Evolutionary conservation across 805 yeast genomes (phyloP), one percentile per base, ranked within the genome.

Genomic region (Jamesozyma hellenica): DNA sequence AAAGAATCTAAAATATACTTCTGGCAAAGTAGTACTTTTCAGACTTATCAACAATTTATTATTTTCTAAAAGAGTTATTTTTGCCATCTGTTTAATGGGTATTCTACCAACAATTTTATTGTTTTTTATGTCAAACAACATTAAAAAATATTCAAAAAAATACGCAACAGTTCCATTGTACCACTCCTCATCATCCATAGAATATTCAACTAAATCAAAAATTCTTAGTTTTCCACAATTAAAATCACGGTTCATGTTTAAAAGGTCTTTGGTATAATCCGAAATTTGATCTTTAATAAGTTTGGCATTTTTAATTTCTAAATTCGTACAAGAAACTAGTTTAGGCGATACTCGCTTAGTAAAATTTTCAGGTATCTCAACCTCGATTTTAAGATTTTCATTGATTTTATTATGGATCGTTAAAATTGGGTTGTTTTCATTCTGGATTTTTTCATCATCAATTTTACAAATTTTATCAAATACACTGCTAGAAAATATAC

Each of bases 171-270:
- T 47, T 11, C 44, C 39, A 14, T 38, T 36, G 28, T 66, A 70
- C 75, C 75, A 73, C 13, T 56, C 52, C 2, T 42, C 50, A 1
- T 69, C 73, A 48, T 68, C 68, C 3, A 64, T 57, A 13, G 74
- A 67, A 15, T 70, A 64, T 15, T 61, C 56, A 17, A 70, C 40
- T 4, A 29, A 25, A 44, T 73, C 77, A 51, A 72, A 71, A 38
- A 68, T 46, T 3, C 61, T 43, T 17, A 55, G 37, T 4, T 43
- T 32, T 1, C 47, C 49, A 17, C 36, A 34, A 10, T 43, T 39
- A n/a, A 34, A 34, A 4, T 34, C 42, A 27, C 12, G 14, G 4
- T 7, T 4, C 12, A 38, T 30, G 3, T 46, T 21, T 27, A 33
- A 13, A 7, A 28, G 9, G 3, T 21, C 9, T 4, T 14, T 16